phyloP scores from a whole-genome alignment of 495 filamentous ascomycete species.

The Sordaria brevicollis region DNA sequence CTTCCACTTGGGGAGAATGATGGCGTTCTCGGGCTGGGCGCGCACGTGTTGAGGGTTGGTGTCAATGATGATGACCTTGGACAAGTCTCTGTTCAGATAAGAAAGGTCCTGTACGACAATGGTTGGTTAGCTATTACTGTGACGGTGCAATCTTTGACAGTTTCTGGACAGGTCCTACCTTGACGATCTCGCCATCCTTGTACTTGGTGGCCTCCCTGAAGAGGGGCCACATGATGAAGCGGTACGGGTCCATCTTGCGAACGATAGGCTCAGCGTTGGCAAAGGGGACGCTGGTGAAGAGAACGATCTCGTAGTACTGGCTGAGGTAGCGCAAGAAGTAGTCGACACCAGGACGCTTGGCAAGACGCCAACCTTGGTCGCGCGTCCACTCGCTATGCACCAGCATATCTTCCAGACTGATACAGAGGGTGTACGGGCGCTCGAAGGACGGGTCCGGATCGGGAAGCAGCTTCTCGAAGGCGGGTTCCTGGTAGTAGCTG shows the following conservation, averaged over 20 bases:
- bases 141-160: background rate
- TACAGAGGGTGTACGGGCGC: constrained; percentile 84
- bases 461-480: constrained; percentile 87
- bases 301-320: constrained; percentile 94
- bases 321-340: constrained; percentile 95
- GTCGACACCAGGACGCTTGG: constrained; percentile 90
- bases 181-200: constrained; percentile 89
- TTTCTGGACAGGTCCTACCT: constrained; percentile 52
- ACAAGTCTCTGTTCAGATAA: constrained; percentile 90
- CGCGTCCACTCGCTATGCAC: constrained; percentile 90
- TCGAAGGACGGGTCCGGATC: constrained; percentile 72
- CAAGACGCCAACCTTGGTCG: constrained; percentile 89
- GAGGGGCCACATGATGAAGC: constrained; percentile 88
- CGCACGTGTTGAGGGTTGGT: constrained; percentile 70
- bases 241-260: constrained; percentile 91
- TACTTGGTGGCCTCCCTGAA: constrained; percentile 93
- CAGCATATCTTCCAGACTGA: constrained; percentile 87
- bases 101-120: constrained; percentile 61
- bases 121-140: background rate
- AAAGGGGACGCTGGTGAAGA: constrained; percentile 81
- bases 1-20: constrained; percentile 82
- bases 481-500: constrained; percentile 90
- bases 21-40: constrained; percentile 85
- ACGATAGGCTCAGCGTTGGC: constrained; percentile 77
- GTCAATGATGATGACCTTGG: constrained; percentile 88